Conservation (phyloP, 176 grass and related monocot genomes). For the Eleusine coracana region DNA sequence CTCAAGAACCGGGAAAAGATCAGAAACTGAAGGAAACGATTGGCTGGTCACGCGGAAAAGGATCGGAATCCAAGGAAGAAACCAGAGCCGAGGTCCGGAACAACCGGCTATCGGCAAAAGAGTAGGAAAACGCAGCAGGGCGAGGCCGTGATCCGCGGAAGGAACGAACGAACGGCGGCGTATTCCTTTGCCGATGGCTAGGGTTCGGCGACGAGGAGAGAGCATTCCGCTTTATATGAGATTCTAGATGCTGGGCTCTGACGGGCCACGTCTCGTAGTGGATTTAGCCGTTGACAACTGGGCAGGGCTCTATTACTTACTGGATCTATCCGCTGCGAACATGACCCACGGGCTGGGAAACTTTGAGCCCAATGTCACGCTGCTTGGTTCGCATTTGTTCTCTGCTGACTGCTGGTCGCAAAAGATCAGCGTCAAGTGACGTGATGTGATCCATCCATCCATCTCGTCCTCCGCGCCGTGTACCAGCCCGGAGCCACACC, state of each 20-base stretch:
- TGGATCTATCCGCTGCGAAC: too few relatives aligned
- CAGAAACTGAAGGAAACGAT: neutral
- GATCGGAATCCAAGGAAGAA: neutral
- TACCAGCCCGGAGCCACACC: neutral
- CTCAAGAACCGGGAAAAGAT: neutral
- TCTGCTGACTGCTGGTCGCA: neutral
- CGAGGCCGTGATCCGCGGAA: neutral
- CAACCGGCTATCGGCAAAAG: too few relatives aligned
- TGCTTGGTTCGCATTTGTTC: neutral
- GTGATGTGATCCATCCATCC: slow-evolving; percentile 10
- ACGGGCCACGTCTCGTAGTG: neutral
- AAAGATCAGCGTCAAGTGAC: slow-evolving; percentile 9
- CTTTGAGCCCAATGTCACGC: neutral
- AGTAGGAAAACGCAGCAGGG: neutral
- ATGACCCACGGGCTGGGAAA: neutral
- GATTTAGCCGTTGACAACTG: rapidly evolving
- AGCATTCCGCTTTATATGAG: neutral
- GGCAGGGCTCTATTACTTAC: too few relatives aligned
- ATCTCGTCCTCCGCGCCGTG: neutral
- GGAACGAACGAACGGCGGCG: too few relatives aligned
- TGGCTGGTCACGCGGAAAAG: neutral
- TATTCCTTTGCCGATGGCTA: too few relatives aligned
- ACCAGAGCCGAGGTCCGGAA: neutral
- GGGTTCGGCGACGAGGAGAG: too few relatives aligned
- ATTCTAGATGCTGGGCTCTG: neutral